Evolutionary conservation across 2,329 filamentous ascomycete genomes (phyloP).

Genomic region (Hypoxylon sp.): DNA sequence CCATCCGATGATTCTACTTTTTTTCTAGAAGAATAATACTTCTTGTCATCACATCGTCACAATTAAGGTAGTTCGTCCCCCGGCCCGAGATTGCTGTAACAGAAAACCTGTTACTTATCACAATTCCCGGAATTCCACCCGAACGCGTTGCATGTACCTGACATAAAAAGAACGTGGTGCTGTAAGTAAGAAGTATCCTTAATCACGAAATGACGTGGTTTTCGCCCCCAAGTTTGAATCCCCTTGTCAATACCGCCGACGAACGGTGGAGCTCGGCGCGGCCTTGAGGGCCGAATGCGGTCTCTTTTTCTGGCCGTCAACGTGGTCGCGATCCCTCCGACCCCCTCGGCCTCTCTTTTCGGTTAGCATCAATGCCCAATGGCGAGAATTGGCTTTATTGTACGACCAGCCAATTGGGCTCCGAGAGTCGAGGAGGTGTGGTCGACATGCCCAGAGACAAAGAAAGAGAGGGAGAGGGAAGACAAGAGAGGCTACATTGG

Average conservation of each 20-base stretch:
- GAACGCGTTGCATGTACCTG: constrained; percentile 51
- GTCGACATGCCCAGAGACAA: constrained; percentile 20
- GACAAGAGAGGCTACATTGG: constrained; percentile 28
- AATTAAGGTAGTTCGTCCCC: constrained; percentile 13
- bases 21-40: constrained; percentile 6
- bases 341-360: constrained; percentile 44
- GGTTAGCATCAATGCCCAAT: constrained; percentile 53
- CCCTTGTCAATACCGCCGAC: constrained; percentile 40
- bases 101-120: constrained; percentile 35
- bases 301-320: constrained; percentile 44
- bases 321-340: constrained; percentile 47
- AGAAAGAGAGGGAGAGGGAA: background rate
- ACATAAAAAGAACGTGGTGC: constrained; percentile 46
- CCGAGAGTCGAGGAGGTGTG: constrained; percentile 39
- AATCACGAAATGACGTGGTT: constrained; percentile 45
- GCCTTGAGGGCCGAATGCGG: constrained; percentile 45
- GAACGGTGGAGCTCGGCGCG: constrained; percentile 49
- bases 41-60: constrained; percentile 11
- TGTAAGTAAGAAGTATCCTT: constrained; percentile 44
- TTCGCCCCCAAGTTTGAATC: constrained; percentile 23
- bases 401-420: constrained; percentile 50
- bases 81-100: constrained; percentile 20
- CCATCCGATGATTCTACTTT: constrained; percentile 6
- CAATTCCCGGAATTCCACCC: constrained; percentile 42
- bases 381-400: constrained; percentile 40